Evolutionary conservation across 257 asterid species (phyloP), one percentile per base, ranked within the genome.

Genomic region (Solanum chiquidenum): DNA sequence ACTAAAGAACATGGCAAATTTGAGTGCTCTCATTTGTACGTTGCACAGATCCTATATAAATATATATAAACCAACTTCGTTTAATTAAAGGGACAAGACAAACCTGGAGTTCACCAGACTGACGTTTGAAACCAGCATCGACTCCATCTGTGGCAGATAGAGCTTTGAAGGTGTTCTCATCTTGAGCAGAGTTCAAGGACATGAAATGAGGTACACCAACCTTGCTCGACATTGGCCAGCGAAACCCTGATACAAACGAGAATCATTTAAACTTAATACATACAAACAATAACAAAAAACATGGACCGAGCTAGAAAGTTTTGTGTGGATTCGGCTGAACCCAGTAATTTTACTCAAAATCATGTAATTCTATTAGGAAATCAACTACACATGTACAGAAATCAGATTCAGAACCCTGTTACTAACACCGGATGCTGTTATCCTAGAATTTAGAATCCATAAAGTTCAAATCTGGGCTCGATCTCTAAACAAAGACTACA

Each of bases 191-290:
- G 85, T 90, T 92, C 46, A 91, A 88, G 71, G 93, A 46, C 93
- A 89, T 90, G 86, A 92, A 91, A 84, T 91, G 91, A 76, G 94
- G 94, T 80, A 91, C 86, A 84, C 95, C 87, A 62, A 77, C 93
- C 95, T 93, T 93, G 83, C 90, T 91, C 16, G 93, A 86, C 72
- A 88, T 83, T 2, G 86, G 86, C 98, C 95, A 92, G 16, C 92
- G 90, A 85, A 90, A 89, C 44, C 94, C 94, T 13, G 93, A 88
- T 87, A 84, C 83, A 89, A 88, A 89, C 40, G 88, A 87, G 25
- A 82, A 92, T 84, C 89, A 95, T 93, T 72, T 11, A 38, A 86
- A 58, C 86, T 37, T 8, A 9, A 80, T 42, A 25, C 38, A 80
- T 80, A 16, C 18, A 80, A 80, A 46, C 64, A 27, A 77, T 37